Conservation (phyloP, 768 basidiomycete genomes). For the Termitomyces heimii region DNA sequence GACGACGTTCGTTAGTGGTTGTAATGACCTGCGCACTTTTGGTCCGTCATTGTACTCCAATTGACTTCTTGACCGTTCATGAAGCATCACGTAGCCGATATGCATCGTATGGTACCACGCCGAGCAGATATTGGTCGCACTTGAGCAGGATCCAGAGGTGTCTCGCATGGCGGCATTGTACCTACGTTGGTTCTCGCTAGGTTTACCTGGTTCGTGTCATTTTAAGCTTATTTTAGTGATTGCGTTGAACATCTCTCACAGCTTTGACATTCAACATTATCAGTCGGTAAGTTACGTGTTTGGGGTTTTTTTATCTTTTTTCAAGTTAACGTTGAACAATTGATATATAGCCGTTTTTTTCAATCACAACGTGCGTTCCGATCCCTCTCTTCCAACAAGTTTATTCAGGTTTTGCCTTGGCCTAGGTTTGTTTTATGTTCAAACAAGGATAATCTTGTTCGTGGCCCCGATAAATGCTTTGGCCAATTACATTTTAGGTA, state of each 20-base stretch:
- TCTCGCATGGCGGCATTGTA: conserved; percentile 1
- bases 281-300: background rate
- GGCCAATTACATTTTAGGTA: conserved; percentile 80
- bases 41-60: background rate
- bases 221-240: background rate
- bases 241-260: background rate
- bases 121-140: background rate
- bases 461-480: conserved; percentile 81
- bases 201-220: background rate
- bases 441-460: conserved; percentile 69
- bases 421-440: conserved; percentile 70
- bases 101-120: background rate
- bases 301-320: background rate
- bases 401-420: background rate
- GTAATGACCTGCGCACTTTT: background rate
- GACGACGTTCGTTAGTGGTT: background rate
- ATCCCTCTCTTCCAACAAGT: background rate
- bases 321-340: background rate
- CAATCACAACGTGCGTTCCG: conserved; percentile 3
- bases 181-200: conserved; percentile 1
- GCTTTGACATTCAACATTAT: background rate
- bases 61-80: background rate
- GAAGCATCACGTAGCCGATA: background rate
- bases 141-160: conserved; percentile 7
- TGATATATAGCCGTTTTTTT: conserved; percentile 3